phyloP scores from a whole-genome alignment of 1,139 yeast species.

The Suhomyces bribrorum region DNA sequence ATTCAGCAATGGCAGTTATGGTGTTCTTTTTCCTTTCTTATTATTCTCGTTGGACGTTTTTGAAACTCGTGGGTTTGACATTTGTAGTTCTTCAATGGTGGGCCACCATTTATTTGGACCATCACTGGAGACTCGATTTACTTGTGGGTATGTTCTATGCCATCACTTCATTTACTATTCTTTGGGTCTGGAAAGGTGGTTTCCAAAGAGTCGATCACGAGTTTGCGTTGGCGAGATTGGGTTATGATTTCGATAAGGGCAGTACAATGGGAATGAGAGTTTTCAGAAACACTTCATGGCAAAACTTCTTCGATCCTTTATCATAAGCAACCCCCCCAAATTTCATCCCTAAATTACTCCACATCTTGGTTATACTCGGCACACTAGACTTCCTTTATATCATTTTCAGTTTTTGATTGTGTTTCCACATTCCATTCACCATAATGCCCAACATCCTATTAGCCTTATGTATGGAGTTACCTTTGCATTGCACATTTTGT shows the following conservation, averaged over 20 bases:
- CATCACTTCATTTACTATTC: slow-evolving; percentile 40
- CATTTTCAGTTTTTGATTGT: too few species aligned
- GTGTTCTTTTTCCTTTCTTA: slow-evolving; percentile 49
- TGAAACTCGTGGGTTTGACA: slow-evolving; percentile 34
- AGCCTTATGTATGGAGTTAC: too few species aligned
- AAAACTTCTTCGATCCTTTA: slow-evolving; percentile 55
- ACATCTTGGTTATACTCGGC: too few species aligned
- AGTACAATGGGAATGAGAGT: slow-evolving; percentile 63
- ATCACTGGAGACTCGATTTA: slow-evolving; percentile 67
- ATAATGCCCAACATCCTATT: too few species aligned
- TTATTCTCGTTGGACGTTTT: slow-evolving; percentile 38
- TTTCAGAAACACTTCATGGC: slow-evolving; percentile 46
- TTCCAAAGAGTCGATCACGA: slow-evolving; percentile 26
- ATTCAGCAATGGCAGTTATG: slow-evolving; percentile 63
- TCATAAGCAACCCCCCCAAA: slow-evolving; percentile 16
- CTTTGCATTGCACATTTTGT: too few species aligned
- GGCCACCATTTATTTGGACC: slow-evolving; percentile 73
- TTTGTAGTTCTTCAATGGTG: slow-evolving; percentile 65
- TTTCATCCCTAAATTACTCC: too few species aligned
- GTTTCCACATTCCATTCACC: too few species aligned
- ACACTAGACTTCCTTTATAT: too few species aligned
- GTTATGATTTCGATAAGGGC: slow-evolving; percentile 36
- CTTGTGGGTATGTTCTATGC: slow-evolving; percentile 56
- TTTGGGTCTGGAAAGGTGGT: slow-evolving; percentile 25
- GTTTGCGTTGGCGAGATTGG: slow-evolving; percentile 34